Conservation (phyloP, 2,329 filamentous ascomycete species). For the Aspergillus luchuensis region DNA sequence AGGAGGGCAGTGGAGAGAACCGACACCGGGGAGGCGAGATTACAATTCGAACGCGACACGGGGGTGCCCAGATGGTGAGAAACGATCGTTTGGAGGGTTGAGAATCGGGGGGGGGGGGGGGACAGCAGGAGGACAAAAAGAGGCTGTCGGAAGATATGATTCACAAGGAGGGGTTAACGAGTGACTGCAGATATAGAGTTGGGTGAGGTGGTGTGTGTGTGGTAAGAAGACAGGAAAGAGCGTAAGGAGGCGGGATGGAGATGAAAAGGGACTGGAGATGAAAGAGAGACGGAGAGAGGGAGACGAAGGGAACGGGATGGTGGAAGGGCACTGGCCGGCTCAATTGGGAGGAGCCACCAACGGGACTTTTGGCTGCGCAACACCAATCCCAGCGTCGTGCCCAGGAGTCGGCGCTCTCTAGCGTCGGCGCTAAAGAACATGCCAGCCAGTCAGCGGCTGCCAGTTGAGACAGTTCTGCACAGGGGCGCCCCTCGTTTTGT, state of each 20-base stretch:
- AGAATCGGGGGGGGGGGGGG: neutral
- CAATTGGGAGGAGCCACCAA: neutral
- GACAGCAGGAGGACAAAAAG: neutral
- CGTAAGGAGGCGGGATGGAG: constrained; percentile 16
- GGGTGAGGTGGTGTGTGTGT: constrained; percentile 2
- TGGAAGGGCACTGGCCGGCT: neutral
- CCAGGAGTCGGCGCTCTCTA: constrained; percentile 16
- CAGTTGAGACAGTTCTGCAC: constrained; percentile 19
- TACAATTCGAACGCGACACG: constrained; percentile 4
- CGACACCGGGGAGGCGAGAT: neutral
- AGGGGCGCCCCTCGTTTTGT: constrained; percentile 5
- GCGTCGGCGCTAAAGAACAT: constrained; percentile 12
- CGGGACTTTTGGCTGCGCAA: constrained; percentile 7
- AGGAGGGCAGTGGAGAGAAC: neutral
- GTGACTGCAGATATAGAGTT: constrained; percentile 17
- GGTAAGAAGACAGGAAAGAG: constrained; percentile 11
- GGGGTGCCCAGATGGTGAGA: neutral
- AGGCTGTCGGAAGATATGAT: neutral
- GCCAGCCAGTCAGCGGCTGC: constrained; percentile 14
- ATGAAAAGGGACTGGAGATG: constrained; percentile 16
- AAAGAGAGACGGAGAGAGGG: constrained; percentile 8
- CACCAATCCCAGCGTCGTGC: constrained; percentile 11
- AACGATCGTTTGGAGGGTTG: constrained; percentile 1
- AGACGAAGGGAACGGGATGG: constrained; percentile 1
- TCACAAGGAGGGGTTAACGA: constrained; percentile 23